These are phyloP conservation scores for Cnidoscolus chayamansa DNA, from an alignment of 441 rosid species.

Conservation along the genomic window DNA sequence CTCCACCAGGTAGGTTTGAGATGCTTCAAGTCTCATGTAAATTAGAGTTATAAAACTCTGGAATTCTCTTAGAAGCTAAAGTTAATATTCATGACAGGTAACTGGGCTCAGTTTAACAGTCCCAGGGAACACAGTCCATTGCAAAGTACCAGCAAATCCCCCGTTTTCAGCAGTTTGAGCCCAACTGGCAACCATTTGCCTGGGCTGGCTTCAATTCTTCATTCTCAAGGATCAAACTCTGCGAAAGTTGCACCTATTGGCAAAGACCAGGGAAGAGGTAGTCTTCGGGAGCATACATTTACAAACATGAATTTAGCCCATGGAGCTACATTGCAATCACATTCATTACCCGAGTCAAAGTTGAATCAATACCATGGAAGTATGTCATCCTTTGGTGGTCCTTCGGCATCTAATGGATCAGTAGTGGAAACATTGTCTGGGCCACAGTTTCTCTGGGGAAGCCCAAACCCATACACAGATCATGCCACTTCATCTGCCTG, in stretches of 20 bases:
- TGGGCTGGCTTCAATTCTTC: slow-evolving; percentile 84
- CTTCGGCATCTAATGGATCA: slow-evolving; percentile 59
- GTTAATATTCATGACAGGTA: slow-evolving; percentile 48
- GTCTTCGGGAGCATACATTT: slow-evolving; percentile 40
- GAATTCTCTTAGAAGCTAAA: slow-evolving; percentile 23
- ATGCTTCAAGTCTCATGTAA: slow-evolving; percentile 14
- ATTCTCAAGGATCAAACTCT: slow-evolving; percentile 53
- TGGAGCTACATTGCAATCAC: slow-evolving; percentile 47
- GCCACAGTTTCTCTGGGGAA: slow-evolving; percentile 98
- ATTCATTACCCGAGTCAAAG: slow-evolving; percentile 73
- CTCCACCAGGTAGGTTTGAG: slow-evolving; percentile 75
- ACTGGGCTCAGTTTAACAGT: slow-evolving; percentile 78
- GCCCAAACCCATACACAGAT: slow-evolving; percentile 63
- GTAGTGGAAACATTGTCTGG: slow-evolving; percentile 78
- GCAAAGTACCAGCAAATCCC: slow-evolving; percentile 70
- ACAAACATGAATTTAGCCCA: slow-evolving; percentile 37
- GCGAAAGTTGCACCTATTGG: slow-evolving; percentile 78
- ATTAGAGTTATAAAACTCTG: slow-evolving; percentile 4
- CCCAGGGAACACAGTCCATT: slow-evolving; percentile 69
- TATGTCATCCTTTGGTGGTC: slow-evolving; percentile 52
- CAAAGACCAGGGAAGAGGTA: slow-evolving; percentile 61
- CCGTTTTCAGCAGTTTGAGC: slow-evolving; percentile 57
- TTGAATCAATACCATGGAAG: slow-evolving; percentile 56
- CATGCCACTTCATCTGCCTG: slow-evolving; percentile 61
- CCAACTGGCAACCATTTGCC: slow-evolving; percentile 60